Percentiles rank a stretch among this genome's conserved stretches.
These are phyloP conservation scores for Pestalotiopsis sp. DNA, from an alignment of 2,329 filamentous ascomycete genomes.

Conservation along the genomic window DNA sequence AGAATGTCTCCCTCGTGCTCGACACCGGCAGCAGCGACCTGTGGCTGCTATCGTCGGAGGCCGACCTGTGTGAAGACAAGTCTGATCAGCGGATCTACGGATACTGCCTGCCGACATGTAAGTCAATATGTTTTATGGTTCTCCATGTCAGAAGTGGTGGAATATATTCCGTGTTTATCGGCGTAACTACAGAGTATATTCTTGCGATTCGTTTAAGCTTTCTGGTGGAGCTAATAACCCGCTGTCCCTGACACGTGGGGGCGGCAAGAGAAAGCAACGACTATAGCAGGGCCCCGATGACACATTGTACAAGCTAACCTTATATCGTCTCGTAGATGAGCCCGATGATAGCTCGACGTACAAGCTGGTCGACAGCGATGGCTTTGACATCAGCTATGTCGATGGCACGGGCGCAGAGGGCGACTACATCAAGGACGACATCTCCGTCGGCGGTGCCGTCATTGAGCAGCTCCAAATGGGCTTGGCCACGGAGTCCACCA, in stretches of 20 bases:
- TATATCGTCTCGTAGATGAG: constrained; percentile 33
- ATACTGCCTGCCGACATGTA: constrained; percentile 42
- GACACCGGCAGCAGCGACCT: constrained; percentile 66
- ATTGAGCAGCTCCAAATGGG: constrained; percentile 57
- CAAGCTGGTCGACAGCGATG: constrained; percentile 37
- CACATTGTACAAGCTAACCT: not conserved
- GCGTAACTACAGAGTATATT: not conserved
- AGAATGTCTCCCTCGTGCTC: constrained; percentile 54
- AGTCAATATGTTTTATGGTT: constrained; percentile 16
- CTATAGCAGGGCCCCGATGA: not conserved
- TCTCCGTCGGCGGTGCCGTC: constrained; percentile 49
- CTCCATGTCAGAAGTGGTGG: not conserved
- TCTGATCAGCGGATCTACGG: constrained; percentile 35
- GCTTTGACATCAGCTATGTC: constrained; percentile 63
- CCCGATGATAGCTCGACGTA: constrained; percentile 48
- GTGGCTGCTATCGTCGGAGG: constrained; percentile 48
- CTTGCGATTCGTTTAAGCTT: not conserved
- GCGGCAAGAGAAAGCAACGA: not conserved
- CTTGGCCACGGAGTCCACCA: constrained; percentile 47
- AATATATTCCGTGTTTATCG: not conserved
- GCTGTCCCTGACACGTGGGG: not conserved
- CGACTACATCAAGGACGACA: constrained; percentile 58
- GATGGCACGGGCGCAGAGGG: constrained; percentile 54
- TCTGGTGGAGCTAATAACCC: not conserved
- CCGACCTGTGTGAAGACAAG: constrained; percentile 39